Conservation (phyloP, 805 yeast genomes). For the Vanderwaltozyma polyspora region DNA sequence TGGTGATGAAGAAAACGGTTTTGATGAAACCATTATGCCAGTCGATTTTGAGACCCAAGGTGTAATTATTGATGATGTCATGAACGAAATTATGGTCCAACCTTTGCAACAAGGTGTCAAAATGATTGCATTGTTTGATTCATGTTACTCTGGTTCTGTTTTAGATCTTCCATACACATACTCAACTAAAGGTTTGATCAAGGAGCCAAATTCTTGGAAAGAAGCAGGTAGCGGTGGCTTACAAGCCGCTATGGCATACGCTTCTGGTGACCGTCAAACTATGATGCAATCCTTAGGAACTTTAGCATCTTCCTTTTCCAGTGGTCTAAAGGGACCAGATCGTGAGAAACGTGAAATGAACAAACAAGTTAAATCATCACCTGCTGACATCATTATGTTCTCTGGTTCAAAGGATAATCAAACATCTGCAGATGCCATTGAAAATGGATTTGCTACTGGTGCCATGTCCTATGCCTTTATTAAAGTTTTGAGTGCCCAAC, state of each 20-base stretch:
- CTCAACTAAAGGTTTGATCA: conserved; percentile 72
- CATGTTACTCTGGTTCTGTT: conserved; percentile 80
- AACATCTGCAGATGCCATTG: conserved; percentile 72
- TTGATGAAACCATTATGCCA: conserved; percentile 64
- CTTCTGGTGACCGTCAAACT: conserved; percentile 41
- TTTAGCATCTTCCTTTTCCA: conserved; percentile 33
- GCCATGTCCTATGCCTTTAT: conserved; percentile 79
- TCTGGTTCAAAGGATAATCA: conserved; percentile 80
- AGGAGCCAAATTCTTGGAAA: conserved; percentile 69
- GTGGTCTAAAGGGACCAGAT: conserved; percentile 30
- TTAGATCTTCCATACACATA: conserved; percentile 71
- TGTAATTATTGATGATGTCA: conserved; percentile 58
- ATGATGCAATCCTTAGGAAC: conserved; percentile 35
- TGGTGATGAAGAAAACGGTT: conserved; percentile 69
- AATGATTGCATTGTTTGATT: conserved; percentile 70
- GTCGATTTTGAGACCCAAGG: conserved; percentile 61
- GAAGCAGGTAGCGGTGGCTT: conserved; percentile 63
- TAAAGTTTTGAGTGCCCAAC: conserved; percentile 46
- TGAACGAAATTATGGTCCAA: conserved; percentile 61
- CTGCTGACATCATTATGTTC: conserved; percentile 66
- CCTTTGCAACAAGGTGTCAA: conserved; percentile 65
- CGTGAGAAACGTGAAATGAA: conserved; percentile 34
- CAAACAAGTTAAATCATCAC: conserved; percentile 48
- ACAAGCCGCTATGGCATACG: conserved; percentile 47
- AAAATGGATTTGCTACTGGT: conserved; percentile 63